Evolutionary conservation across 2,329 filamentous ascomycete species (phyloP).

Genomic region (Calycina herbarum): DNA sequence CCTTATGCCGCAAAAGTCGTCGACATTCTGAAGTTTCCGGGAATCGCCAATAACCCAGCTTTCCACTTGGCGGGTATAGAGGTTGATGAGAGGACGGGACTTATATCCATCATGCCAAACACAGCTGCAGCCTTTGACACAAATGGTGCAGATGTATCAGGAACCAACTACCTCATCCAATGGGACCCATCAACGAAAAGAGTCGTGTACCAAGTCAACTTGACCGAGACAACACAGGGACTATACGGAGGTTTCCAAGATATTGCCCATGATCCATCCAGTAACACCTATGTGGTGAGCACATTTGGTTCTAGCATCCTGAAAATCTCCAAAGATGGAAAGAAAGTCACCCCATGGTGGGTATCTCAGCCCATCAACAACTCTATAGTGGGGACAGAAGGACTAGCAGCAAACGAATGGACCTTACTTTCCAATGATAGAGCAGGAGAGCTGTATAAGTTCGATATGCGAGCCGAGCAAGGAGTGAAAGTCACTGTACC

Average conservation of each 20-base stretch:
- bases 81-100: neutral
- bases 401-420: conserved; percentile 1
- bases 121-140: conserved; percentile 15
- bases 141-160: conserved; percentile 10
- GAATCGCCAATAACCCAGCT: neutral
- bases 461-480: conserved; percentile 3
- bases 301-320: conserved; percentile 16
- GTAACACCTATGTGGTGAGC: conserved; percentile 15
- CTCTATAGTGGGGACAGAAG: neutral
- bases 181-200: conserved; percentile 10
- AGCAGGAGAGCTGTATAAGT: neutral
- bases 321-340: conserved; percentile 11
- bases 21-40: conserved; percentile 8
- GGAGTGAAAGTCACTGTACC: neutral
- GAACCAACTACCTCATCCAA: conserved; percentile 15
- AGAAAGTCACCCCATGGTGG: conserved; percentile 10
- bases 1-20: conserved; percentile 4
- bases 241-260: conserved; percentile 15
- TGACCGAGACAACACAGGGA: conserved; percentile 13
- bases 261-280: conserved; percentile 10
- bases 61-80: conserved; percentile 13
- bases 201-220: conserved; percentile 10
- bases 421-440: conserved; percentile 2
- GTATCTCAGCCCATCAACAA: neutral
- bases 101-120: conserved; percentile 13